Base-by-base conservation (phyloP, 345 rosid genomes). In the Corchorus olitorius region DNA sequence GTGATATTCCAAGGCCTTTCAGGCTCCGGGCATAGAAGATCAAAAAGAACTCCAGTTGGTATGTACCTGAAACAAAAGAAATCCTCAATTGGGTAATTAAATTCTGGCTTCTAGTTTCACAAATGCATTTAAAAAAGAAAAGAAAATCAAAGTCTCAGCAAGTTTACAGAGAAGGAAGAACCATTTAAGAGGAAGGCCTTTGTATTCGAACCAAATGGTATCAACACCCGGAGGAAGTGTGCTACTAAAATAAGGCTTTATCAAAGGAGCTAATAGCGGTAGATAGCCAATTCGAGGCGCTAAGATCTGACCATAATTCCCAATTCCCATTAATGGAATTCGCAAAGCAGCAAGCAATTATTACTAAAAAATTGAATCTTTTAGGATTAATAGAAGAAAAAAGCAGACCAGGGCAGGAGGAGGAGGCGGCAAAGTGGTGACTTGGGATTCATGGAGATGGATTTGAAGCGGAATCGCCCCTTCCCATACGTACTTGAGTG, bases 1-100 rank as follows among this genome's bases (percentile, higher is more conserved):
- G 99, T 93, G 79, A 96, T 84, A 84, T 92, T 92, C 99, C 99
- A 93, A 66, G 98, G 99, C 78, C 98, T 82, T 86, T 92, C 92
- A 0, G 97, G 98, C 77, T 93, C 92, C 1, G 92, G 81, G 34
- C 97, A 96, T 0, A 93, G 79, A 87, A 93, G 97, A 83, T 96
- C 99, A 73, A 92, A 96, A 56, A 96, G 97, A 76, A 89, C 94
- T 15, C 98, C 99, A 5, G 97, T 93, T 0, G 99, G 99, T 75
- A 89, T 88, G 76, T 89, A 87, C 99, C 99, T 93, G 76, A 76
- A 78, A 76, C 53, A 35, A 19, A 43, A 33, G 16, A 35, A 35
- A 52, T 20, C 27, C 7, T 6, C 11, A 6, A 8, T 6, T 45
- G 48, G 48, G 48, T 56, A 27, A 0, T 55, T 55, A 46, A 4